Evolutionary conservation across 306 rosid species (phyloP).

Genomic region (Arachis stenosperma): DNA sequence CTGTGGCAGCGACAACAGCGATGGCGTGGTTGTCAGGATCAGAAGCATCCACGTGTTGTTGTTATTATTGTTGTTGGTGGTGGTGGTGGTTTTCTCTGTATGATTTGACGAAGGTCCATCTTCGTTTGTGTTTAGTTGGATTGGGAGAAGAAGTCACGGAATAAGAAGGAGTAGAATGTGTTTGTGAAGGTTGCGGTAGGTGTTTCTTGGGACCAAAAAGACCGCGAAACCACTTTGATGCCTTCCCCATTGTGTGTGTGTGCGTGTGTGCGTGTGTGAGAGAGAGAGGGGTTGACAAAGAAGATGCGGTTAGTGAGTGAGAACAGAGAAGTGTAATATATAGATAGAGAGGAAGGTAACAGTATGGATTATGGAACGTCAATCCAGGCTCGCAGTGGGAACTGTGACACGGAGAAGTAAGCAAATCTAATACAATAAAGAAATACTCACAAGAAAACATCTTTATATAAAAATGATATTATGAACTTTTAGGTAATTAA

Average conservation of each 20-base stretch:
- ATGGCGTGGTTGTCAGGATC: constrained; percentile 58
- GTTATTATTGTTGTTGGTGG: background rate
- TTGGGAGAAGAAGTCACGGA: constrained; percentile 21
- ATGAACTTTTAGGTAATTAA: too few species aligned
- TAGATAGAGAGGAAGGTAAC: too few species aligned
- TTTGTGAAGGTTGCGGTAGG: background rate
- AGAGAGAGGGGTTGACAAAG: background rate
- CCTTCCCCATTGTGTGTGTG: constrained; percentile 63
- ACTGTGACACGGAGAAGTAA: too few species aligned
- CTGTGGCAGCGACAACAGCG: constrained; percentile 55
- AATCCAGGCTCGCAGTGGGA: too few species aligned
- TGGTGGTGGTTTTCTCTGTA: constrained; percentile 16
- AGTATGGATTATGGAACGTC: too few species aligned
- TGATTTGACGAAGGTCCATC: constrained; percentile 90
- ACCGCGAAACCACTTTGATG: constrained; percentile 76
- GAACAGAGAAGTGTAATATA: background rate
- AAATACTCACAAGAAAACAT: too few species aligned
- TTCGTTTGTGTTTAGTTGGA: constrained; percentile 58
- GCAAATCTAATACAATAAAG: too few species aligned
- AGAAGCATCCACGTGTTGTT: background rate
- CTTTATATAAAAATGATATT: too few species aligned
- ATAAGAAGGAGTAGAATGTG: background rate
- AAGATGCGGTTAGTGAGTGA: background rate
- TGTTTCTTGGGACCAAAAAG: constrained; percentile 61
- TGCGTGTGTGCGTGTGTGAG: too few species aligned